Evolutionary conservation across 495 filamentous ascomycete genomes (phyloP), one percentile per base, ranked within the genome.

Genomic region (Monascus purpureus): DNA sequence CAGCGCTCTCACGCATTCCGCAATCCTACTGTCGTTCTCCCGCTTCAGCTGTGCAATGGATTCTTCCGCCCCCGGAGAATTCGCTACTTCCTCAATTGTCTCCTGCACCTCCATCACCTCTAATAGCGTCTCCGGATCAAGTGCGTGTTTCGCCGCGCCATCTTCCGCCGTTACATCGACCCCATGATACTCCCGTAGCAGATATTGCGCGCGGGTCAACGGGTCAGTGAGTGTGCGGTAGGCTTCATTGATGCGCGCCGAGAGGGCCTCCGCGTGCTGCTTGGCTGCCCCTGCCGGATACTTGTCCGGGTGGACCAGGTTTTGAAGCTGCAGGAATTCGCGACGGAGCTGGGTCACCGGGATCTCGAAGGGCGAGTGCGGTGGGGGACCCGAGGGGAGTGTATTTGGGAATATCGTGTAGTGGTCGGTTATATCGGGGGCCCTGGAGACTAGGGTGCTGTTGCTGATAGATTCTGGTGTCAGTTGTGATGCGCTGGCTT

Each of bases 391-490:
- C 0, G 41, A n/a, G 8, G 88, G 74, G 11, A 95, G 66, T 9
- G 84, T 84, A 8, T 65, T 44, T 4, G 85, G 83, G 67, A 97
- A 97, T 56, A 96, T 74, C 25, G 76, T 71, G 70, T 95, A 96
- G 67, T 84, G 63, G 37, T 71, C 76, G 29, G 55, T 63, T 28
- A 55, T 60, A 34, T 66, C 47, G n/a, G 55, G 57, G 23, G 49
- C 39, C 13, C 42, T 39, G 13, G 33, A 25, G n/a, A 47, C 5
- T 31, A 13, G 38, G n/a, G n/a, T n/a, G n/a, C n/a, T n/a, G n/a
- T n/a, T n/a, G n/a, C n/a, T n/a, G n/a, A n/a, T n/a, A n/a, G n/a
- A n/a, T n/a, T n/a, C n/a, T n/a, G n/a, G n/a, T n/a, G n/a, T n/a
- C n/a, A n/a, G n/a, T n/a, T n/a, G n/a, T n/a, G n/a, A n/a, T n/a